Conservation (phyloP, 2,329 filamentous ascomycete species). For the Pseudogymnoascus sp. region DNA sequence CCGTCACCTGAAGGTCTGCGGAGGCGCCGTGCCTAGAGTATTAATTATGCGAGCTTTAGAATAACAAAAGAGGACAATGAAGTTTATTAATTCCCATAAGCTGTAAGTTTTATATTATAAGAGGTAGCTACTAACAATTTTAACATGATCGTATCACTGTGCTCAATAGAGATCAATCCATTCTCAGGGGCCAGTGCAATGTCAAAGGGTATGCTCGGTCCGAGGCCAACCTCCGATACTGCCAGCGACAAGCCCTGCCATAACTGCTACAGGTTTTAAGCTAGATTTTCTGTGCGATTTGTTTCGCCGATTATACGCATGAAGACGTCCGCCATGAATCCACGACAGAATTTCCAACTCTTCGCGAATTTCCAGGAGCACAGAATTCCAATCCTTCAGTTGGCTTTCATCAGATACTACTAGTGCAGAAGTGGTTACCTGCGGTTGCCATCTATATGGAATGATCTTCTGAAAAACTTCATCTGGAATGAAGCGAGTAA, state of each 20-base stretch:
- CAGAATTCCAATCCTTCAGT: constrained; percentile 1
- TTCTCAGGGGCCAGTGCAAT: too few relatives aligned
- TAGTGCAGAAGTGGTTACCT: background rate
- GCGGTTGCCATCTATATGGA: constrained; percentile 18
- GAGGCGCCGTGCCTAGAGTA: too few relatives aligned
- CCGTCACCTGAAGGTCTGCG: too few relatives aligned
- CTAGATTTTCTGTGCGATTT: background rate
- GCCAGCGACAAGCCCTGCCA: constrained; percentile 76
- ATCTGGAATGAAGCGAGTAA: constrained; percentile 80
- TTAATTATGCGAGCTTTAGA: too few relatives aligned
- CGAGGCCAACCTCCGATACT: constrained; percentile 71
- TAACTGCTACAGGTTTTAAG: constrained; percentile 48
- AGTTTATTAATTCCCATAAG: too few relatives aligned
- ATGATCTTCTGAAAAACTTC: constrained; percentile 29
- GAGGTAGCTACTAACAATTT: too few relatives aligned
- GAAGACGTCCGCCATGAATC: background rate
- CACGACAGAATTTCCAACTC: background rate
- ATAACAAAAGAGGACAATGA: too few relatives aligned
- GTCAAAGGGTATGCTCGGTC: too few relatives aligned
- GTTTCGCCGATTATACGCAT: background rate
- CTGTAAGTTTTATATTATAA: too few relatives aligned
- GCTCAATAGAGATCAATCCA: too few relatives aligned
- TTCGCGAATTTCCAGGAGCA: background rate
- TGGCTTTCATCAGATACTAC: background rate
- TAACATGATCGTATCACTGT: too few relatives aligned